These are phyloP conservation scores for Eucalyptus cloeziana DNA, from an alignment of 345 rosid genomes.

Conservation along the genomic window DNA sequence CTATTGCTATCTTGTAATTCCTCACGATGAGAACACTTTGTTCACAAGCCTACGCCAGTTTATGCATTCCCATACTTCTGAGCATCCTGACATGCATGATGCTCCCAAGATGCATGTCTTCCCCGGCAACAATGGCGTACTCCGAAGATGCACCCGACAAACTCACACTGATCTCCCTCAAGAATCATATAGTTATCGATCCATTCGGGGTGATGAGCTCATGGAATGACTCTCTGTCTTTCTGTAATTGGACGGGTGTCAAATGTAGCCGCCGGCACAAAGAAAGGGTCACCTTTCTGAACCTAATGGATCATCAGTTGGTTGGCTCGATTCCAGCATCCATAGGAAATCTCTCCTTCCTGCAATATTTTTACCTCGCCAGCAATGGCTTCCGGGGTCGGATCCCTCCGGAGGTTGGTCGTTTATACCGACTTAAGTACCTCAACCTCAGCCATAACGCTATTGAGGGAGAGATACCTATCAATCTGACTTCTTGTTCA, in stretches of 20 bases:
- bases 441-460: background rate
- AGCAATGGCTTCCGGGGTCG: background rate
- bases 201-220: background rate
- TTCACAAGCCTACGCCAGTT: background rate
- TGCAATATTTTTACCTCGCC: background rate
- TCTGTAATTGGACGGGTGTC: conserved; percentile 1
- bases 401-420: background rate
- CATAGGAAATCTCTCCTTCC: conserved; percentile 11
- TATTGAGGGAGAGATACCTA: background rate
- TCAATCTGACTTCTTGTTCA: background rate
- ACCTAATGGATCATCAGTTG: background rate
- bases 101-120: background rate
- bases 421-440: background rate
- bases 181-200: background rate
- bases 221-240: background rate
- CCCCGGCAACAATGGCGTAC: background rate
- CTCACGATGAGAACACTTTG: background rate
- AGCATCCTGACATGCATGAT: background rate
- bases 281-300: background rate
- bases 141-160: background rate
- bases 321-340: background rate
- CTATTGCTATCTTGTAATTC: background rate
- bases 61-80: background rate
- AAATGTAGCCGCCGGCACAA: background rate
- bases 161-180: background rate